Evolutionary conservation across 805 yeast genomes (phyloP), one percentile per base, ranked within the genome.

Genomic region (Wickerhamiella slavikovae): DNA sequence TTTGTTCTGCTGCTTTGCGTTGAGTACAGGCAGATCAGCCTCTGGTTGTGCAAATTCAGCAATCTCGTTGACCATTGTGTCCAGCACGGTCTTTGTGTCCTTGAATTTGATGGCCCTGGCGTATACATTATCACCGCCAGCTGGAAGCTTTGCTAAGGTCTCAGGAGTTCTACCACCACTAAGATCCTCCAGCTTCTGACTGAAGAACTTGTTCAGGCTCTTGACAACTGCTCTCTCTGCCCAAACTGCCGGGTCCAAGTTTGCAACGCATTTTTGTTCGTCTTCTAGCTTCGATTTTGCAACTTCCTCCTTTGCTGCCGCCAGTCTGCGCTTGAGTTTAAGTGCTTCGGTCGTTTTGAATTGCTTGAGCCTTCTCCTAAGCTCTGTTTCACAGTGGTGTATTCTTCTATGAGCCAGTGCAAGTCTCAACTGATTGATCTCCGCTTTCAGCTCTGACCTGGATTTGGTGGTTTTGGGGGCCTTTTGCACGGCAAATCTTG

Each of bases 341-440:
- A 49, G 43, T 7, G 37, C 40, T 36, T 56, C 61, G 7, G 45
- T 29, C 20, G 40, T 38, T 29, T 41, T 36, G 15, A 43, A 48
- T 35, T 35, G 43, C 39, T 49, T 55, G 34, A 55, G 30, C 5
- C 38, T 37, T 15, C 55, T 39, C 22, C 42, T 39, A 3, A 53
- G 25, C 10, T 34, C 41, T 5, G 24, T 36, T 8, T 28, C 29
- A 11, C 49, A 47, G 34, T 46, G 43, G 34, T 42, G 46, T 4
- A 50, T 24, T 28, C 48, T 51, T 13, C 52, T 41, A 17, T 42
- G 43, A 3, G 49, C 48, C 7, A 49, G 40, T 25, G 43, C 41
- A 16, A 32, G 38, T 28, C 44, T 42, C 16, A 46, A 36, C 22
- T 30, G 31, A 5, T 5, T 24, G 22, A 47, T 36, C 27, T 45